Evolutionary conservation across 1,284 basidiomycete species (phyloP), one percentile per base, ranked within the genome.

Genomic region (Ceratorhiza oryzae-sativae): DNA sequence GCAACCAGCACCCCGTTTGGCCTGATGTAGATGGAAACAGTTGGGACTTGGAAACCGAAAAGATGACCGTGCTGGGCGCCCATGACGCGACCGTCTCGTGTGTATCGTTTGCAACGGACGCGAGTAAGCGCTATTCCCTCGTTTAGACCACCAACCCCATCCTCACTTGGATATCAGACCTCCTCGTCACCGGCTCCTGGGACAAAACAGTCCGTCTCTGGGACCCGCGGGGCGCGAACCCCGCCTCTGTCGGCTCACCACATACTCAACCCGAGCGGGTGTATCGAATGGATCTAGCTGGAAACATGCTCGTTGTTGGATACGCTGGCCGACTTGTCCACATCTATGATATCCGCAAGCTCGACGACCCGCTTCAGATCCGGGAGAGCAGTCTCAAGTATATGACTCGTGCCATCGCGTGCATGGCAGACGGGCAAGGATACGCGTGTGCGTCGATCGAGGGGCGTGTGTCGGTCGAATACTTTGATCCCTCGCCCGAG

Each of bases 391-490:
- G 92, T 75, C 81, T 99, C 75, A 98, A 98, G 81, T 98, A 93
- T 80, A 93, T 98, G 90, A 96, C 96, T 39, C 83, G 95, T 61
- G 91, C 90, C 68, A 81, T 99, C 49, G 92, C 91, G 18, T 95
- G 93, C 78, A 98, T 98, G 95, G 86, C 87, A 0, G 91, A 94
- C 77, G 96, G 95, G 0, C 88, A 95, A 82, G 96, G 97, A 9
- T 99, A 94, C 81, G 95, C 95, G 0, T 94, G 92, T 0, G 92
- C 90, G 0, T 97, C 94, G 0, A 94, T 98, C 18, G 97, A 99
- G 79, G 97, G 97, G 0, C 87, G 97, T 46, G 95, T 99, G 71
- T 95, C 96, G 0, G 96, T 99, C 49, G 97, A 99, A 80, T 98
- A 97, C 81, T 96, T 98, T 78, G 94, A 98, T 76, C 88, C 93